These are phyloP conservation scores for Mortierella sp. DNA, from an alignment of 371 early-diverging fungal species.

Conservation along the genomic window DNA sequence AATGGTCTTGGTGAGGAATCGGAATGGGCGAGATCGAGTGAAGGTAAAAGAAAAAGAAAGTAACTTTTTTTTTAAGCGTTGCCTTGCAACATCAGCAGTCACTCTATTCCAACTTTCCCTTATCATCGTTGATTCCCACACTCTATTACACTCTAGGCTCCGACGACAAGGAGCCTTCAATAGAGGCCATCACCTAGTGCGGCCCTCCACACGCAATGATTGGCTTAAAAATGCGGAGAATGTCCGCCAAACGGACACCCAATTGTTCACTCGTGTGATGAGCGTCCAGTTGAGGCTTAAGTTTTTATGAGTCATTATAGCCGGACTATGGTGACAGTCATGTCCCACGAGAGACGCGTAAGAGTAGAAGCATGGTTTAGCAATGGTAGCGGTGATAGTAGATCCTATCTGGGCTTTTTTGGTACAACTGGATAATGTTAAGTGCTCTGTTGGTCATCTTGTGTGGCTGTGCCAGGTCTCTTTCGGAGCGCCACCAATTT, in stretches of 20 bases:
- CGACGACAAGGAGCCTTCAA: not conserved
- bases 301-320: not conserved
- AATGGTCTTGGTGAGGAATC: conserved; percentile 5
- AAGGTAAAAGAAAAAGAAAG: conserved; percentile 9
- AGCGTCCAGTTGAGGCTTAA: not conserved
- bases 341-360: not conserved
- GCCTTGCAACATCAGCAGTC: conserved; percentile 18
- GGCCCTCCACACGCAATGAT: not conserved
- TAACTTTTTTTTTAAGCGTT: not conserved
- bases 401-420: too few species aligned
- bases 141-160: not conserved
- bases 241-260: conserved; percentile 14
- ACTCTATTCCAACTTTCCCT: not conserved
- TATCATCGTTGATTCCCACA: not conserved
- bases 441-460: too few species aligned
- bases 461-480: too few species aligned
- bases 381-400: too few species aligned
- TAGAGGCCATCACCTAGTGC: not conserved
- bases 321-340: not conserved
- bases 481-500: too few species aligned
- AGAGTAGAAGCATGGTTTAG: not conserved
- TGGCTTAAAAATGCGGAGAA: conserved; percentile 17
- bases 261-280: not conserved
- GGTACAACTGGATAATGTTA: too few species aligned
- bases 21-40: conserved; percentile 15